Evolutionary conservation across 139 green algal species (phyloP).

Genomic region (Zygnema circumcarinatum): DNA sequence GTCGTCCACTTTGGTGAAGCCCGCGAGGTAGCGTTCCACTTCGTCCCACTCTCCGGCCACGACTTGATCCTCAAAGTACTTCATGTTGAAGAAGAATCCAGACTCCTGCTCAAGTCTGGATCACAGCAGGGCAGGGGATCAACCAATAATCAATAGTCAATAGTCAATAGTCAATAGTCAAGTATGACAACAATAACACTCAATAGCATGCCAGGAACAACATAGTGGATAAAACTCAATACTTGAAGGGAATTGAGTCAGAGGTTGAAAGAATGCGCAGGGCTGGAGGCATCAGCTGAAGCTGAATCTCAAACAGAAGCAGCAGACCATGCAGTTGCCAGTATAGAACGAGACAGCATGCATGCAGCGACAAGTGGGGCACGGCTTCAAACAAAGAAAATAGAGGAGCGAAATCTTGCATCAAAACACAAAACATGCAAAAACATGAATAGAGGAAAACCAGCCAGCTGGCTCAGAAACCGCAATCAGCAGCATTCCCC

Average conservation of each 20-base stretch:
- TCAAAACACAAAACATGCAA: too few species aligned
- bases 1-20: constrained; percentile 65
- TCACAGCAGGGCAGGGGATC: neutral
- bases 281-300: too few species aligned
- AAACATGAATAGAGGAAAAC: too few species aligned
- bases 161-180: neutral
- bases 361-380: too few species aligned
- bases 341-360: too few species aligned
- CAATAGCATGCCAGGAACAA: neutral
- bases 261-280: neutral
- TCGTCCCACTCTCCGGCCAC: constrained; percentile 58
- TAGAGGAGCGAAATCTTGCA: too few species aligned
- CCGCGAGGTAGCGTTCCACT: constrained; percentile 57
- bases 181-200: neutral
- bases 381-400: too few species aligned
- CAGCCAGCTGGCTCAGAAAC: too few species aligned
- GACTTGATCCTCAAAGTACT: constrained; percentile 63
- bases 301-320: too few species aligned
- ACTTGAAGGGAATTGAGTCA: neutral
- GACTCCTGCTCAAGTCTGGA: constrained; percentile 62
- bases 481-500: too few species aligned
- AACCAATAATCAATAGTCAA: neutral
- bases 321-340: too few species aligned
- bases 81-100: constrained; percentile 66
- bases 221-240: neutral